These are phyloP conservation scores for Boletus sp. DNA, from an alignment of 768 basidiomycete species.

Conservation along the genomic window DNA sequence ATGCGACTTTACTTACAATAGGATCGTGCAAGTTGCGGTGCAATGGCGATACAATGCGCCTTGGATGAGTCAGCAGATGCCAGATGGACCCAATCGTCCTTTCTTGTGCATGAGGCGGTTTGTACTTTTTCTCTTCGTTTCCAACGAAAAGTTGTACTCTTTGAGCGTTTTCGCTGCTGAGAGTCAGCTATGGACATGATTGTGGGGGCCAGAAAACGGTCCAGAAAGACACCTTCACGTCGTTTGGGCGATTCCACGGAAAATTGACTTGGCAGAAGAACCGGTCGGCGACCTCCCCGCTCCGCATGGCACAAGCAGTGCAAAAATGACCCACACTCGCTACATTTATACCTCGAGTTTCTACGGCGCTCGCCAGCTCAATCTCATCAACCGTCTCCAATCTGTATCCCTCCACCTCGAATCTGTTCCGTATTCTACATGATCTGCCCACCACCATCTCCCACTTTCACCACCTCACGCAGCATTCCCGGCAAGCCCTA, in stretches of 20 bases:
- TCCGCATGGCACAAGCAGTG: conserved; percentile 27
- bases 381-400: conserved; percentile 9
- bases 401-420: conserved; percentile 4
- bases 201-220: not conserved
- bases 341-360: conserved; percentile 25
- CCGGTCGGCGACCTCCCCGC: conserved; percentile 1
- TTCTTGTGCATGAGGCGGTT: conserved; percentile 6
- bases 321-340: conserved; percentile 18
- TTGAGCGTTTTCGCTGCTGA: not conserved
- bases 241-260: not conserved
- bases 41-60: conserved; percentile 1
- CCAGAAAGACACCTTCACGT: not conserved
- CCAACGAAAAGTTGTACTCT: conserved; percentile 4
- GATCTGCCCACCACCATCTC: conserved; percentile 17
- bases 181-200: not conserved
- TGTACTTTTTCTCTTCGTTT: conserved; percentile 1
- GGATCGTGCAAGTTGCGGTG: not conserved
- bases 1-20: conserved; percentile 6
- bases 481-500: not conserved
- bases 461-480: conserved; percentile 1
- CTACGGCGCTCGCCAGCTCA: conserved; percentile 7
- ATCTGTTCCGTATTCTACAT: conserved; percentile 13
- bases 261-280: conserved; percentile 2
- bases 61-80: conserved; percentile 15
- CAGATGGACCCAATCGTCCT: conserved; percentile 1